Evolutionary conservation across 495 filamentous ascomycete species (phyloP).

Genomic region (Elasticomyces elasticus): DNA sequence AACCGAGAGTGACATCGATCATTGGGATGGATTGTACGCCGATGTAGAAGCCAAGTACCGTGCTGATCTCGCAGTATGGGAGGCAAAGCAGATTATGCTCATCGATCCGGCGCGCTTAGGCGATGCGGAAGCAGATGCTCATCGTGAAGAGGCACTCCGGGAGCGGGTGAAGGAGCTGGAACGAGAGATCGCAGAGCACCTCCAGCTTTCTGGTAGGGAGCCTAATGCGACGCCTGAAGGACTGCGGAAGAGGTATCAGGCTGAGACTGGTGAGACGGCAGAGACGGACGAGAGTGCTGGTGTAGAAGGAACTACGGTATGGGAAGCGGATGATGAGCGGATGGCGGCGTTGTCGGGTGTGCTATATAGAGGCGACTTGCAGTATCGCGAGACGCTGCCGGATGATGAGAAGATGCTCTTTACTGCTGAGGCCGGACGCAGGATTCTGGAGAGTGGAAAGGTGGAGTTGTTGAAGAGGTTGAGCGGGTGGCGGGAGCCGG

Average conservation of each 20-base stretch:
- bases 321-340: neutral
- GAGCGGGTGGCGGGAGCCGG: constrained; percentile 15
- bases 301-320: neutral
- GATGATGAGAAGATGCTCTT: constrained; percentile 32
- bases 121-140: neutral
- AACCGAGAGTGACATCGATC: neutral
- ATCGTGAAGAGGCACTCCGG: neutral
- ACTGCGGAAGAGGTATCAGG: neutral
- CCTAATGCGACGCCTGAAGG: neutral
- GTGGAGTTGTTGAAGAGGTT: constrained; percentile 33
- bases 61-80: constrained; percentile 7
- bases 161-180: constrained; percentile 6
- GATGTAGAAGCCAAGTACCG: constrained; percentile 2
- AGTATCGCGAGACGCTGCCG: neutral
- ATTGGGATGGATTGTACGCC: constrained; percentile 10
- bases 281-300: no score
- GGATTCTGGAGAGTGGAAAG: constrained; percentile 32
- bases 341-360: neutral
- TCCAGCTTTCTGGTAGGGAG: neutral
- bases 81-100: constrained; percentile 1
- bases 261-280: neutral
- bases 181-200: constrained; percentile 8
- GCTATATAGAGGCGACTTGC: neutral
- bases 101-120: neutral
- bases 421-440: constrained; percentile 26